Conservation (phyloP, 495 filamentous ascomycete genomes). For the Delitschia confertaspora region DNA sequence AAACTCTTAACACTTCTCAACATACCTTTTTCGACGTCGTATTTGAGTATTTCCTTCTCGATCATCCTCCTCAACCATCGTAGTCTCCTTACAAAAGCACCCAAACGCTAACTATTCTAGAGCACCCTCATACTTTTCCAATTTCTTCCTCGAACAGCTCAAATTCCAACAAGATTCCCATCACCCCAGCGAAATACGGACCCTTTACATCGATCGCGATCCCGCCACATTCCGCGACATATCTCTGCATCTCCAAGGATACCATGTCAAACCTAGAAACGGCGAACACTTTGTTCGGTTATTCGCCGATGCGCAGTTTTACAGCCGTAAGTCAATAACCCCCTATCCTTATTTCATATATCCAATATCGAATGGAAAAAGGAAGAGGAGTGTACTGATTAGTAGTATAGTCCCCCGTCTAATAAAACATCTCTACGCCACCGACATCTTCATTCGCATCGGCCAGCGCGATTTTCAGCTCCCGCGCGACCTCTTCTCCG, state of each 20-base stretch:
- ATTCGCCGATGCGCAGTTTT: constrained; percentile 95
- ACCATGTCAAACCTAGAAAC: constrained; percentile 77
- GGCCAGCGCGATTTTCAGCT: constrained; percentile 81
- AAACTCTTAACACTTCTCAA: too few species aligned
- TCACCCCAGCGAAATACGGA: constrained; percentile 51
- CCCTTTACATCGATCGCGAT: constrained; percentile 93
- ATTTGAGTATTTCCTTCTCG: too few species aligned
- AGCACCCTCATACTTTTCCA: constrained; percentile 97
- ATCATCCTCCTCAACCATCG: background rate
- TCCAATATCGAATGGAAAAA: constrained; percentile 7
- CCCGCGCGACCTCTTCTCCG: constrained; percentile 75
- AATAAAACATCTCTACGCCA: constrained; percentile 88
- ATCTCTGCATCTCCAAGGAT: constrained; percentile 85
- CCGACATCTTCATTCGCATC: constrained; percentile 84
- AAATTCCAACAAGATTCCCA: constrained; percentile 48
- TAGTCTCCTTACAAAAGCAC: background rate
- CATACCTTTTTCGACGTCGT: too few species aligned
- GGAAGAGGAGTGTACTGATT: too few species aligned
- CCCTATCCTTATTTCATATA: background rate
- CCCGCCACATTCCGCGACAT: constrained; percentile 85
- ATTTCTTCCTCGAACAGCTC: constrained; percentile 83
- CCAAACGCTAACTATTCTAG: constrained; percentile 44
- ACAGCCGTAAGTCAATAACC: constrained; percentile 51
- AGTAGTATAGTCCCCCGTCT: constrained; percentile 62
- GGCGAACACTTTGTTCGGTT: constrained; percentile 79